These are phyloP conservation scores for Globisporangium polare DNA, from an alignment of 352 stramenopile genomes.

Conservation along the genomic window DNA sequence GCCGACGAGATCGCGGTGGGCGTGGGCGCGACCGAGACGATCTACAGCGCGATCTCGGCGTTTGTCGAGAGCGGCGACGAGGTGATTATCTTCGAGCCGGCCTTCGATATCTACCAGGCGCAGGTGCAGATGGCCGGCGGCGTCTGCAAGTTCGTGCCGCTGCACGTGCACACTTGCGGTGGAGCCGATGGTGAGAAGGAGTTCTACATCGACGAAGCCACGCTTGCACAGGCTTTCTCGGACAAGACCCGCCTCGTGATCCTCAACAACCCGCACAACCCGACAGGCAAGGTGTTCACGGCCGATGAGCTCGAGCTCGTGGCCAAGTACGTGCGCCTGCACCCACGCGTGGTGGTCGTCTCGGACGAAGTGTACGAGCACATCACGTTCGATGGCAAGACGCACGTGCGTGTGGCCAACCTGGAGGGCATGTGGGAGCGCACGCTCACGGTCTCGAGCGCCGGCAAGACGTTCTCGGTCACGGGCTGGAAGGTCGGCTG, in stretches of 20 bases:
- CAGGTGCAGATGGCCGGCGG: constrained; percentile 84
- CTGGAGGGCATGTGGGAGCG: constrained; percentile 83
- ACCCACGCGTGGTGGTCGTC: constrained; percentile 92
- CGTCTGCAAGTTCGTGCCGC: constrained; percentile 79
- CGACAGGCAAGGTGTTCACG: constrained; percentile 97
- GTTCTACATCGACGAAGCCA: constrained; percentile 84
- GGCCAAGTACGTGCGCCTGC: constrained; percentile 75
- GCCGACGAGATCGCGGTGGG: constrained; percentile 92
- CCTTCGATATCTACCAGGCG: constrained; percentile 96
- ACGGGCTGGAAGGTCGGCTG: constrained; percentile 94
- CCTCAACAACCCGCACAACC: constrained; percentile 99
- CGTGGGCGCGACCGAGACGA: constrained; percentile 92
- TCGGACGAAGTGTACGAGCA: constrained; percentile 99
- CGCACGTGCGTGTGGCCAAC: constrained; percentile 66
- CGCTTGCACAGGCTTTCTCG: constrained; percentile 86
- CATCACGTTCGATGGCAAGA: constrained; percentile 87
- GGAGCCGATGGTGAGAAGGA: constrained; percentile 35
- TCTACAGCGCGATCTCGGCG: constrained; percentile 92
- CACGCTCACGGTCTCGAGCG: constrained; percentile 88
- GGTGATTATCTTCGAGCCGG: constrained; percentile 96
- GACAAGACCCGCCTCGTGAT: constrained; percentile 93
- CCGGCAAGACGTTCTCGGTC: constrained; percentile 91
- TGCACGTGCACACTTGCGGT: constrained; percentile 45
- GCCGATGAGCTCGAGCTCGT: constrained; percentile 91
- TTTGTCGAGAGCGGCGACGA: constrained; percentile 94